Evolutionary conservation across 257 asterid species (phyloP).

Genomic region (Rhazya stricta): DNA sequence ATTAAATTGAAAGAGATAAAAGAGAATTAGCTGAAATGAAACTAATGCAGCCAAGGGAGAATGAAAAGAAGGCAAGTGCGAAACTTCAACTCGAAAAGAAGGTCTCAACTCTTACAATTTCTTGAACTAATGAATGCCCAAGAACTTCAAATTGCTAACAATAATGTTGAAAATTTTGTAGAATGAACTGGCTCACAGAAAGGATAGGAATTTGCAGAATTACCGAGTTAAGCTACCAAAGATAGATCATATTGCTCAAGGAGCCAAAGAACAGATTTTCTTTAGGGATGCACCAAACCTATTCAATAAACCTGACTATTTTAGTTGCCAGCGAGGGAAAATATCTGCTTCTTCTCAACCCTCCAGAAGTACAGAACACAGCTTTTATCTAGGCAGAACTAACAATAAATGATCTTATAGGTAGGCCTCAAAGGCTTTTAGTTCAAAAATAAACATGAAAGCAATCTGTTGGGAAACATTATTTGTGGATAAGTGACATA

Average conservation of each 20-base stretch:
- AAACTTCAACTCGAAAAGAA: conserved; percentile 51
- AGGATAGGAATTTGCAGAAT: conserved; percentile 48
- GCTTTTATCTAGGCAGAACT: background rate
- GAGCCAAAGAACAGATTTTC: conserved; percentile 44
- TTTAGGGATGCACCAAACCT: conserved; percentile 15
- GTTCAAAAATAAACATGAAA: background rate
- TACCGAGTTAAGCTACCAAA: conserved; percentile 48
- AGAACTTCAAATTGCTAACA: background rate
- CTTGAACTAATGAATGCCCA: background rate
- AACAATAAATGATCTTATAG: background rate
- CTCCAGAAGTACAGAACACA: background rate
- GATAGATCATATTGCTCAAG: conserved; percentile 47
- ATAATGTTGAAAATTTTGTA: conserved; percentile 20
- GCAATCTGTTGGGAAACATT: background rate
- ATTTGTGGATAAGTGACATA: background rate
- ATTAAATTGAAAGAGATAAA: background rate
- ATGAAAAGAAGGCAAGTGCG: conserved; percentile 42
- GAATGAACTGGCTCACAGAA: conserved; percentile 44
- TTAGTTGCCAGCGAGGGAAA: conserved; percentile 9
- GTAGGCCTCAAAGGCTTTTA: background rate
- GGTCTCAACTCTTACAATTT: conserved; percentile 27
- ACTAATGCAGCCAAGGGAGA: conserved; percentile 32
- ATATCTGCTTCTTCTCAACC: conserved; percentile 1
- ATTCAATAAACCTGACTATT: background rate
- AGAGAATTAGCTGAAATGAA: background rate